These are phyloP conservation scores for Penicillium sp. DNA, from an alignment of 2,329 filamentous ascomycete genomes.

Conservation along the genomic window DNA sequence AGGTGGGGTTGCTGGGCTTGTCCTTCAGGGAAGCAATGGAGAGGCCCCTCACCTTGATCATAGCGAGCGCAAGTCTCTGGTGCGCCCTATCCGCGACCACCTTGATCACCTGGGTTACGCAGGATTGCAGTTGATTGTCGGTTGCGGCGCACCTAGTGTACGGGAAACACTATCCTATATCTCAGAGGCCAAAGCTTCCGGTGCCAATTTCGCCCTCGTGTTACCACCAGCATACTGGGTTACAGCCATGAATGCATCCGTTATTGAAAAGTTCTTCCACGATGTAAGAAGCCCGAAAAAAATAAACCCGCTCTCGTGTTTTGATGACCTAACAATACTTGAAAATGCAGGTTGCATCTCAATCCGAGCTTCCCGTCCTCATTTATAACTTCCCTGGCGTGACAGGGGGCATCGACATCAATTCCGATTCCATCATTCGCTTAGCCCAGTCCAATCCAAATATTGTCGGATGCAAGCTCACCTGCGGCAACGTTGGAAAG, in stretches of 20 bases:
- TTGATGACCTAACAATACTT: neutral
- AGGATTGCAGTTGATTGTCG: conserved; percentile 66
- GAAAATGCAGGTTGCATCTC: conserved; percentile 48
- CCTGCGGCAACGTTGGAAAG: conserved; percentile 65
- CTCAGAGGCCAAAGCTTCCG: conserved; percentile 62
- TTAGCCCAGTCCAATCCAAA: conserved; percentile 53
- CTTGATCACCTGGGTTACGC: conserved; percentile 48
- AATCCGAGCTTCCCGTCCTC: conserved; percentile 56
- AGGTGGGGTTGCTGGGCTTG: conserved; percentile 47
- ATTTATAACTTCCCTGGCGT: conserved; percentile 67
- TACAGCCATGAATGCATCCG: conserved; percentile 63
- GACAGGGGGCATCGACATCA: conserved; percentile 57
- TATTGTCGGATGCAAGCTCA: conserved; percentile 64
- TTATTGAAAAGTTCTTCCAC: conserved; percentile 59
- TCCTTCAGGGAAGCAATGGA: conserved; percentile 51
- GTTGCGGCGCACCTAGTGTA: conserved; percentile 67
- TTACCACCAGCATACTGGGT: conserved; percentile 65
- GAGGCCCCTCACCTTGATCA: conserved; percentile 53
- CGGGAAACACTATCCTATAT: conserved; percentile 65
- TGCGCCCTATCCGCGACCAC: conserved; percentile 43
- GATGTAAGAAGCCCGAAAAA: conserved; percentile 26
- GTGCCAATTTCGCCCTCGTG: conserved; percentile 69
- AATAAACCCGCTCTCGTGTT: neutral
- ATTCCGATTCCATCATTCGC: conserved; percentile 57
- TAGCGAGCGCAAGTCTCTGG: conserved; percentile 51